These are phyloP conservation scores for Populus ilicifolia DNA, from an alignment of 345 rosid genomes.

Conservation along the genomic window DNA sequence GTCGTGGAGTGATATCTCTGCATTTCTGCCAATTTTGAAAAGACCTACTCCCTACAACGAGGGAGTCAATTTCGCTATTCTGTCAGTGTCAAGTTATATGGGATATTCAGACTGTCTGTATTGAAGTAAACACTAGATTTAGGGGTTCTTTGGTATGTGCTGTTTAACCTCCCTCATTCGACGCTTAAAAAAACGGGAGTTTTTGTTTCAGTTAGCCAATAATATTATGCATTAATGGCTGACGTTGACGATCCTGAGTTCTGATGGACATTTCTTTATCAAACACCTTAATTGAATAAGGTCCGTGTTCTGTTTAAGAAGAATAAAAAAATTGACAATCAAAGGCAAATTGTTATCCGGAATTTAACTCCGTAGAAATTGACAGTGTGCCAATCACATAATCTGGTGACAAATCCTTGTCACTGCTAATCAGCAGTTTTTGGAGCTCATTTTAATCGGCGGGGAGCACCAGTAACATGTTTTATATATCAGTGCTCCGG, in stretches of 20 bases:
- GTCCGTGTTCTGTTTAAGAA: not conserved
- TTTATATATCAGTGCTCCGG: not conserved
- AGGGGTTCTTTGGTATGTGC: not conserved
- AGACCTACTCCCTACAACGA: not conserved
- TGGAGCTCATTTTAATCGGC: not conserved
- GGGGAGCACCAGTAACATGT: not conserved
- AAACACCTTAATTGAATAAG: not conserved
- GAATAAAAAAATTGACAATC: not conserved
- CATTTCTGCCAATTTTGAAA: not conserved
- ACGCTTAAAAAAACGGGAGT: not conserved
- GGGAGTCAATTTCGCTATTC: not conserved
- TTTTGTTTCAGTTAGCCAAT: not conserved
- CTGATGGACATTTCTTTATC: not conserved
- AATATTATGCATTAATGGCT: not conserved
- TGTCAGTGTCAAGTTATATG: not conserved
- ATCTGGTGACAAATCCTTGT: not conserved
- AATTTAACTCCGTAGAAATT: not conserved
- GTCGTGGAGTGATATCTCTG: slow-evolving; percentile 52
- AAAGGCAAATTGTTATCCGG: not conserved
- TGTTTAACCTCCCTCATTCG: not conserved
- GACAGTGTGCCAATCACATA: not conserved
- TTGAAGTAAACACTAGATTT: not conserved
- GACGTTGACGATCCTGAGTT: not conserved
- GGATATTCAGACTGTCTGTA: not conserved
- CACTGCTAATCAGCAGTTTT: not conserved